Evolutionary conservation across 2,329 filamentous ascomycete genomes (phyloP).

Genomic region (Aspergillus amoenus): DNA sequence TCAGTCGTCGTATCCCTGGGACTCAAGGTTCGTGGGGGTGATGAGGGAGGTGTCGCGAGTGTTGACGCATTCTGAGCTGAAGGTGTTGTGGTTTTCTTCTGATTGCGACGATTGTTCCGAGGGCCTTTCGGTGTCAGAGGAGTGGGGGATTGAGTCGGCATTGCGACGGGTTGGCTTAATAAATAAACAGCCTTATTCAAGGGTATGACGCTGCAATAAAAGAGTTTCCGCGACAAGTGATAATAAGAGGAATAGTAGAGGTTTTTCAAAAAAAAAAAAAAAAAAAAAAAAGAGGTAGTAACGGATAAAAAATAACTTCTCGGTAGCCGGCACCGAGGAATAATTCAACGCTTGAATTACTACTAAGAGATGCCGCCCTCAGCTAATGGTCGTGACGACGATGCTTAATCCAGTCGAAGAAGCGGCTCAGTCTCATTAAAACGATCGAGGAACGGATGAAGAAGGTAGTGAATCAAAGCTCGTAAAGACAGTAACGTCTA

Average conservation of each 20-base stretch:
- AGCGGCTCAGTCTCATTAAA: conserved; percentile 17
- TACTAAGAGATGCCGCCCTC: conserved; percentile 7
- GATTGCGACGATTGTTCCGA: conserved; percentile 37
- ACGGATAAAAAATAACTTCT: conserved; percentile 27
- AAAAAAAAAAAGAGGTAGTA: conserved; percentile 8
- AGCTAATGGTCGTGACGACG: conserved; percentile 7
- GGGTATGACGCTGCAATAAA: conserved; percentile 21
- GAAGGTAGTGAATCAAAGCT: conserved; percentile 15
- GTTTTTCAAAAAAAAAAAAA: neutral
- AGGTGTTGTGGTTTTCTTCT: conserved; percentile 37
- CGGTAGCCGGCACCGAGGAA: conserved; percentile 33
- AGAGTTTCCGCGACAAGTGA: conserved; percentile 23
- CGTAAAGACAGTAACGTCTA: conserved; percentile 21
- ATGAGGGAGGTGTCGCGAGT: conserved; percentile 38
- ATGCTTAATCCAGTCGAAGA: conserved; percentile 9
- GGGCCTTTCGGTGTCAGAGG: conserved; percentile 40
- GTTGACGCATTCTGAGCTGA: conserved; percentile 28
- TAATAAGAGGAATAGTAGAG: conserved; percentile 21
- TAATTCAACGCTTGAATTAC: conserved; percentile 24
- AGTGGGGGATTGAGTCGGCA: conserved; percentile 45
- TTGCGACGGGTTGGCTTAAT: conserved; percentile 46
- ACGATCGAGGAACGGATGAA: conserved; percentile 15
- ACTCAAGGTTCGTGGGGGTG: conserved; percentile 34
- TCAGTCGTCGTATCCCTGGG: conserved; percentile 32
- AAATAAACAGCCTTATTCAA: conserved; percentile 50